Percentiles rank a stretch among this genome's conserved stretches.
These are phyloP conservation scores for Pelargonium citronellum DNA, from an alignment of 441 rosid species.

Conservation along the genomic window DNA sequence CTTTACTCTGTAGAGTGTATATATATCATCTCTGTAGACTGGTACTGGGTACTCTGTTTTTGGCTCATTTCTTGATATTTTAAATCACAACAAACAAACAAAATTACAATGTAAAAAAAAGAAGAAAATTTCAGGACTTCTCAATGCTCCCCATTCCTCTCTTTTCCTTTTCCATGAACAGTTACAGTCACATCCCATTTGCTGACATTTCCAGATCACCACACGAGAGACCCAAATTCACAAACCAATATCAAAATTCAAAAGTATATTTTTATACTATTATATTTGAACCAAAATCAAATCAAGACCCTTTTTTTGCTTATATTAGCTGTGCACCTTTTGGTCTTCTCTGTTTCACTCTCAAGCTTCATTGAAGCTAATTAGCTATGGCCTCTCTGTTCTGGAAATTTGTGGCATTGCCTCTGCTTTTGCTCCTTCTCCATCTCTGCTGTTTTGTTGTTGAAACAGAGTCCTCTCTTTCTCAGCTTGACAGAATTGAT, in stretches of 20 bases:
- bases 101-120: background rate
- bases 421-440: conserved; percentile 28
- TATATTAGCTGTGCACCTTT: background rate
- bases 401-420: conserved; percentile 43
- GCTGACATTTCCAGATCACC: conserved; percentile 5
- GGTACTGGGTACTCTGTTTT: background rate
- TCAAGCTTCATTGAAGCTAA: conserved; percentile 21
- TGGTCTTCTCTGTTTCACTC: conserved; percentile 4
- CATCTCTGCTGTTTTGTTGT: conserved; percentile 20
- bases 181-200: background rate
- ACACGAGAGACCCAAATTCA: background rate
- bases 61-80: background rate
- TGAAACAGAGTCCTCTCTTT: conserved; percentile 32
- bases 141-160: background rate
- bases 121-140: background rate
- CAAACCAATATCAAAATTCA: background rate
- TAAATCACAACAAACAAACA: background rate
- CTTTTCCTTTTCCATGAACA: background rate
- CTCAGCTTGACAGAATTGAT: conserved; percentile 41
- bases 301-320: background rate
- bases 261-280: background rate
- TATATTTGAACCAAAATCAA: background rate
- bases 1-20: background rate
- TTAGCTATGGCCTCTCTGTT: conserved; percentile 29
- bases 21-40: background rate